Evolutionary conservation across 345 rosid genomes (phyloP).

Genomic region (Salix arbutifolia): DNA sequence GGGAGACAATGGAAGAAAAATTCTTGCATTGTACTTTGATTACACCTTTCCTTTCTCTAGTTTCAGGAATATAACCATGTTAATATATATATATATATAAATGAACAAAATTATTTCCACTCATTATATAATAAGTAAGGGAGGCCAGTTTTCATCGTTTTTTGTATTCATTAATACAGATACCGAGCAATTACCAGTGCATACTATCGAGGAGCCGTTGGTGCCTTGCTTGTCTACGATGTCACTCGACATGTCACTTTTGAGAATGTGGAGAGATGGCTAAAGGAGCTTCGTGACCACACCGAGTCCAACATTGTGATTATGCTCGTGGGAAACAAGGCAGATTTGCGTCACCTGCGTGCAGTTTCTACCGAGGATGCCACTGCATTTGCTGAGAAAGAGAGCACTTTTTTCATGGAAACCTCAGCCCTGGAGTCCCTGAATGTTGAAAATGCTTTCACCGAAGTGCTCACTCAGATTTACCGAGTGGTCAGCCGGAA

Average conservation of each 20-base stretch:
- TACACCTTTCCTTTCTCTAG: not conserved
- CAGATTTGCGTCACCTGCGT: constrained; percentile 25
- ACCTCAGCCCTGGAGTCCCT: constrained; percentile 25
- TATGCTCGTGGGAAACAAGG: constrained; percentile 31
- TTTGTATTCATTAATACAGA: constrained; percentile 4
- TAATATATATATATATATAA: not conserved
- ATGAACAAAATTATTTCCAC: not conserved
- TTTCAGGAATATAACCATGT: not conserved
- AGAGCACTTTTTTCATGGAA: constrained; percentile 25
- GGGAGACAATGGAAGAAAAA: not conserved
- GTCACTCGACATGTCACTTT: constrained; percentile 28
- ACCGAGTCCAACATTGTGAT: constrained; percentile 27
- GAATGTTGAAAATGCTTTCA: constrained; percentile 25
- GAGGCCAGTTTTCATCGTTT: not conserved
- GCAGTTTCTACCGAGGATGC: constrained; percentile 24
- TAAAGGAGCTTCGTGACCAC: constrained; percentile 29
- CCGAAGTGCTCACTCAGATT: constrained; percentile 26
- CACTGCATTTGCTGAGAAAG: constrained; percentile 24
- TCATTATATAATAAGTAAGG: not conserved
- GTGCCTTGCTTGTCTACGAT: constrained; percentile 28
- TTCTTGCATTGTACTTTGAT: not conserved
- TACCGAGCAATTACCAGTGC: constrained; percentile 28
- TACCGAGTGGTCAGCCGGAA: constrained; percentile 25
- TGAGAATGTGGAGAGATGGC: constrained; percentile 30
- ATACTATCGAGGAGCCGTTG: constrained; percentile 26